Evolutionary conservation across 345 rosid species (phyloP).

Genomic region (Melaleuca alternifolia): DNA sequence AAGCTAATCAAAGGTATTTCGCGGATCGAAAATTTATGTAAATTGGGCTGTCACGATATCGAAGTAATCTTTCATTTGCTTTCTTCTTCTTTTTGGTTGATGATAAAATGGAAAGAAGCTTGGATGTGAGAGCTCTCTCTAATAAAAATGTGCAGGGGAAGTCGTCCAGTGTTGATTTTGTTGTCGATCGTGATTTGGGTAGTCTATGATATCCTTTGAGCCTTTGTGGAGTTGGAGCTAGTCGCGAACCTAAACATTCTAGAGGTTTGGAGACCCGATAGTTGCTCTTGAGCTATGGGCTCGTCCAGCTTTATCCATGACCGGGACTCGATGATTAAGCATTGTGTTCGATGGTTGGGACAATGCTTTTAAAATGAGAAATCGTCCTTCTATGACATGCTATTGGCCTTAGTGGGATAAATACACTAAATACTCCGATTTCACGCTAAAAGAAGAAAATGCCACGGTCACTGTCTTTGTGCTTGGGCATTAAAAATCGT

Average conservation of each 20-base stretch:
- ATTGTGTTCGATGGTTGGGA: neutral
- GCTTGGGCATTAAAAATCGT: rapidly evolving
- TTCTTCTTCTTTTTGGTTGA: neutral
- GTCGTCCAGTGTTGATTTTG: neutral
- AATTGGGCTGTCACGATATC: neutral
- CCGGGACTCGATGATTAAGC: too few species aligned
- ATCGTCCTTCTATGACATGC: too few species aligned
- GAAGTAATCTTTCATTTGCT: neutral
- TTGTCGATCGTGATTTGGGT: neutral
- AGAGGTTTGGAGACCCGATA: neutral
- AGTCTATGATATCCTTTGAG: neutral
- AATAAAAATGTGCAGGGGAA: neutral
- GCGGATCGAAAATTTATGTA: too few species aligned
- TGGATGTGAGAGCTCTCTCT: neutral
- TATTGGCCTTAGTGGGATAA: too few species aligned
- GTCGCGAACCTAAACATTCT: neutral
- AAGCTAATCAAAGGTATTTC: too few species aligned
- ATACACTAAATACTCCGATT: too few species aligned
- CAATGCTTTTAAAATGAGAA: too few species aligned
- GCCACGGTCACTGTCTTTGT: too few species aligned
- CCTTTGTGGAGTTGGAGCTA: neutral
- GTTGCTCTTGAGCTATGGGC: too few species aligned
- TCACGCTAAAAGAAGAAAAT: too few species aligned
- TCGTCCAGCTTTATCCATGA: neutral
- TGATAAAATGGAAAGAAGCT: neutral